Conservation (phyloP, 2,329 filamentous ascomycete species). For the Passalora sequoiae region DNA sequence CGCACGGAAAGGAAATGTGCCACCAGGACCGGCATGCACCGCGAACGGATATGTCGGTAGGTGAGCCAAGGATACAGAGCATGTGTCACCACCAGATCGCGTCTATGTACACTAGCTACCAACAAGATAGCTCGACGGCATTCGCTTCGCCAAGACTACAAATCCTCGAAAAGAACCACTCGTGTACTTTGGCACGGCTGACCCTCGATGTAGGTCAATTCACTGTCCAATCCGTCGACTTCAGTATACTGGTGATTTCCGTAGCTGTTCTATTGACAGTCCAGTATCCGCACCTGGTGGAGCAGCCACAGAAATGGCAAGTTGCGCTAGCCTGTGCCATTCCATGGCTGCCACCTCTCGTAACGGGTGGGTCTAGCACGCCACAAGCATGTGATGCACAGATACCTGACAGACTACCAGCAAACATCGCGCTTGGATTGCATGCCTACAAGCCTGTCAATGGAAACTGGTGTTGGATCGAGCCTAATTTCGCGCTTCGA, state of each 20-base stretch:
- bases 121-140: no score
- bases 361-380: constrained; percentile 31
- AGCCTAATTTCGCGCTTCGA: constrained; percentile 35
- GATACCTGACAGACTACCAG: constrained; percentile 2
- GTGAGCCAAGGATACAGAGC: no score
- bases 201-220: constrained; percentile 39
- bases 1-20: constrained; percentile 24
- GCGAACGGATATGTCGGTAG: constrained; percentile 38
- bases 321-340: constrained; percentile 31
- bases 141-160: no score
- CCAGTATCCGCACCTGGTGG: constrained; percentile 33
- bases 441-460: constrained; percentile 37
- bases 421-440: constrained; percentile 28
- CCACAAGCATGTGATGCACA: background rate
- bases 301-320: constrained; percentile 26
- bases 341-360: constrained; percentile 40
- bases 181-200: no score
- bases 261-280: constrained; percentile 42
- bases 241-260: constrained; percentile 44
- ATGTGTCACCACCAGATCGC: no score
- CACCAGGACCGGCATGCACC: constrained; percentile 35
- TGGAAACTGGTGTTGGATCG: constrained; percentile 49
- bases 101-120: no score
- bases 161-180: no score
- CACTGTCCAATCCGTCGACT: constrained; percentile 40